phyloP scores from a whole-genome alignment of 495 filamentous ascomycete species.

The Aspergillus conjunctus region DNA sequence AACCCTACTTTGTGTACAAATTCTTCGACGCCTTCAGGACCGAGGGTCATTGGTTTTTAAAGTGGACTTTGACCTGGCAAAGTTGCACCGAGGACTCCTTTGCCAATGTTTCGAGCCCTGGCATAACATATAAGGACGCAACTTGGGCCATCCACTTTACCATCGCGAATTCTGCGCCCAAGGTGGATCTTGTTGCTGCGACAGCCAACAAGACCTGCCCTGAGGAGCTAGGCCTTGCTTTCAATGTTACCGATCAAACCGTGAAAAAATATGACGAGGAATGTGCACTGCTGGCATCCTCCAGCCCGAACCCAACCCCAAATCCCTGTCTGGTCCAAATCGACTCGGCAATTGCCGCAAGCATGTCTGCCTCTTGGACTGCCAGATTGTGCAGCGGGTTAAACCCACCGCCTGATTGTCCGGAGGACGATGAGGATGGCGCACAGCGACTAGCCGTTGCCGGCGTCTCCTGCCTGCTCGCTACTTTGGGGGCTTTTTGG shows the following conservation, averaged over 20 bases:
- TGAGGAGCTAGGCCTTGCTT: slow-evolving; percentile 22
- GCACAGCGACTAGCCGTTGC: neutral
- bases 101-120: neutral
- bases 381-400: neutral
- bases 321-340: slow-evolving; percentile 24
- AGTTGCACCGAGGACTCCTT: neutral
- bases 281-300: slow-evolving; percentile 24
- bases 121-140: neutral
- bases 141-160: slow-evolving; percentile 14
- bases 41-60: neutral
- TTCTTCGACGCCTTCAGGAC: neutral
- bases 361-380: slow-evolving; percentile 28
- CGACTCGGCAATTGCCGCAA: slow-evolving; percentile 21
- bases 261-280: too few relatives aligned
- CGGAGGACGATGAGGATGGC: neutral
- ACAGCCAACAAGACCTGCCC: slow-evolving; percentile 31
- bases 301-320: slow-evolving; percentile 21
- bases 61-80: neutral
- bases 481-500: neutral
- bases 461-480: neutral
- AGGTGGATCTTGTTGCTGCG: slow-evolving; percentile 32
- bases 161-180: slow-evolving; percentile 25
- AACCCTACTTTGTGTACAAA: neutral
- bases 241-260: slow-evolving; percentile 29
- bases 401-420: neutral